These are phyloP conservation scores for Nicotiana paniculata DNA, from an alignment of 257 asterid species.

Conservation along the genomic window DNA sequence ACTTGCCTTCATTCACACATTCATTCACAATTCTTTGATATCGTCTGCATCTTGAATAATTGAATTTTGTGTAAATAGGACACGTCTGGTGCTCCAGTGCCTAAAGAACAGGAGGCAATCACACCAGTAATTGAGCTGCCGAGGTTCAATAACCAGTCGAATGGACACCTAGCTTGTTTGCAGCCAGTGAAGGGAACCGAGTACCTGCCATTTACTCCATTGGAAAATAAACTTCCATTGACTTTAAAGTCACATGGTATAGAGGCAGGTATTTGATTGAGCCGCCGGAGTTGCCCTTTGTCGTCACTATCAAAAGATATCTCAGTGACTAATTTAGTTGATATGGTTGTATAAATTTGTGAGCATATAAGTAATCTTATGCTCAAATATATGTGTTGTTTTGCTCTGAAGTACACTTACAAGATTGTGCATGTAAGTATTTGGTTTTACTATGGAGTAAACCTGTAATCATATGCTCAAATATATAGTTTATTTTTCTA, in stretches of 20 bases:
- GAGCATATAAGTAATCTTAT: background rate
- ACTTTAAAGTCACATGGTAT: conserved; percentile 22
- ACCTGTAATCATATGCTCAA: background rate
- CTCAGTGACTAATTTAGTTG: conserved; percentile 1
- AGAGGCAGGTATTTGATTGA: conserved; percentile 21
- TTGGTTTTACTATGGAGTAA: background rate
- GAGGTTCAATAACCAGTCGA: conserved; percentile 45
- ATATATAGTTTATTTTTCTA: background rate
- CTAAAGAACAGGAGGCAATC: conserved; percentile 52
- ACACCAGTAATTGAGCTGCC: conserved; percentile 54
- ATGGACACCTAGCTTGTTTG: conserved; percentile 50
- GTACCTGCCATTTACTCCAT: conserved; percentile 40
- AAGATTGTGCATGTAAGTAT: conserved; percentile 1
- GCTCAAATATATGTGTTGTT: background rate
- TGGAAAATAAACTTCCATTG: conserved; percentile 44
- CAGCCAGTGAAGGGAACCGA: conserved; percentile 35
- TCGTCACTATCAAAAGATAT: conserved; percentile 36
- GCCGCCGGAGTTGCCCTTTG: conserved; percentile 16
- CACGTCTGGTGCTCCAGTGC: conserved; percentile 62
- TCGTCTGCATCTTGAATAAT: background rate
- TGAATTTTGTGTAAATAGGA: conserved; percentile 31
- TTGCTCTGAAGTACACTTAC: conserved; percentile 5
- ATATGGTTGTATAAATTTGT: background rate
- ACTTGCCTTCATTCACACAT: no score
- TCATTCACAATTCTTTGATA: background rate